phyloP scores from a whole-genome alignment of 2,329 filamentous ascomycete species.

The Plectosphaerella sp. region DNA sequence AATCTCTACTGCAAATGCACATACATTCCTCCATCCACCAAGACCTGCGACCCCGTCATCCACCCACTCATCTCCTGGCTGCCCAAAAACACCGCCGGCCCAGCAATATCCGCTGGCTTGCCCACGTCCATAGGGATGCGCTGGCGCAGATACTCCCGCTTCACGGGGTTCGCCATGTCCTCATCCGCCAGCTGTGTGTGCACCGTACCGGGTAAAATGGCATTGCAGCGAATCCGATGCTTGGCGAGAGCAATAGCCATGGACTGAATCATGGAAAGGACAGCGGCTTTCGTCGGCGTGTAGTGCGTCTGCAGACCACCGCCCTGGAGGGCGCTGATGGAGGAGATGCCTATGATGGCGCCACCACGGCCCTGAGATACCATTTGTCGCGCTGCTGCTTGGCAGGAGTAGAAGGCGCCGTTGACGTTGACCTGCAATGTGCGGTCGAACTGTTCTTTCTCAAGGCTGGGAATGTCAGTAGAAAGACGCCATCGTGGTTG shows the following conservation, averaged over 20 bases:
- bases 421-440: conserved; percentile 65
- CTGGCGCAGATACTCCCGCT: conserved; percentile 62
- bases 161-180: conserved; percentile 60
- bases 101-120: conserved; percentile 58
- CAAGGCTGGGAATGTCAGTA: conserved; percentile 38
- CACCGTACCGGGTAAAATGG: conserved; percentile 65
- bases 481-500: background rate
- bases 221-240: conserved; percentile 65
- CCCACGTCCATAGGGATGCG: conserved; percentile 63
- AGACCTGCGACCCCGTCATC: conserved; percentile 63
- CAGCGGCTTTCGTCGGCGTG: conserved; percentile 68
- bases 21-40: conserved; percentile 71
- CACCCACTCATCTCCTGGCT: conserved; percentile 60
- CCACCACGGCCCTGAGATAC: conserved; percentile 46
- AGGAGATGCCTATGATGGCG: conserved; percentile 61
- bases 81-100: conserved; percentile 68
- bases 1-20: conserved; percentile 61
- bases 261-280: conserved; percentile 65
- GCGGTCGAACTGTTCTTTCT: conserved; percentile 53
- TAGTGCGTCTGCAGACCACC: conserved; percentile 67
- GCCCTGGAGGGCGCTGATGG: conserved; percentile 60
- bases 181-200: conserved; percentile 66
- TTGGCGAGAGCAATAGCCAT: conserved; percentile 62
- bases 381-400: conserved; percentile 55
- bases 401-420: conserved; percentile 66